Percentiles rank a stretch among this genome's conserved stretches.
Conservation (phyloP, 768 basidiomycete genomes). For the Hericium rajendrae region DNA sequence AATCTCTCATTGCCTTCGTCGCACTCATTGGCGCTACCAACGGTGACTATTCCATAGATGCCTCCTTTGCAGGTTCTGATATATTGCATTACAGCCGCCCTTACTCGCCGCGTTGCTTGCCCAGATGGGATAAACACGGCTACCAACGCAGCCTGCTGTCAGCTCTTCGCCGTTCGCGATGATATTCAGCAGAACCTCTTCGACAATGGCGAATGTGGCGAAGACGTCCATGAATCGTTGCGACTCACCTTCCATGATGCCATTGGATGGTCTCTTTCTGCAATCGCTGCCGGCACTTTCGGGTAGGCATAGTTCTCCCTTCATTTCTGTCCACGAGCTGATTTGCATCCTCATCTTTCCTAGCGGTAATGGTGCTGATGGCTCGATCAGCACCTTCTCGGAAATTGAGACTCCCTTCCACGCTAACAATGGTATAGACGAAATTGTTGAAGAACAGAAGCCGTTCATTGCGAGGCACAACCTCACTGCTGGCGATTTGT, state of each 20-base stretch:
- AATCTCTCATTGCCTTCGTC: conserved; percentile 12
- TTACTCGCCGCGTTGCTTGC: conserved; percentile 19
- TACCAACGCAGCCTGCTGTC: conserved; percentile 23
- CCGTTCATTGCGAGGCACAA: conserved; percentile 28
- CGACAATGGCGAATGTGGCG: conserved; percentile 21
- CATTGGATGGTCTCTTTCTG: conserved; percentile 10
- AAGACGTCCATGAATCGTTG: conserved; percentile 21
- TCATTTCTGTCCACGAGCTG: not conserved
- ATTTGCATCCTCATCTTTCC: not conserved
- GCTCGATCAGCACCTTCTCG: conserved; percentile 15
- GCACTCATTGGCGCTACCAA: conserved; percentile 7
- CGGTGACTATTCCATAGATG: conserved; percentile 2
- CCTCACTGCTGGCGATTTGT: conserved; percentile 39
- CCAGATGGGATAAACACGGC: conserved; percentile 23
- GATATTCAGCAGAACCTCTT: conserved; percentile 22
- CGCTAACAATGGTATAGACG: conserved; percentile 14
- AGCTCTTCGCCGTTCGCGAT: conserved; percentile 22
- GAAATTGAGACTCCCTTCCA: conserved; percentile 9
- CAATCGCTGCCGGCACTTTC: conserved; percentile 7
- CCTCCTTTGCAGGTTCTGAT: too few relatives aligned
- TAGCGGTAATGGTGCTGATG: conserved; percentile 19
- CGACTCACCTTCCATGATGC: conserved; percentile 22
- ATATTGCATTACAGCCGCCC: conserved; percentile 8
- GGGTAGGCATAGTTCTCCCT: not conserved
- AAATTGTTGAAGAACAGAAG: conserved; percentile 18